Evolutionary conservation across 257 asterid species (phyloP), one percentile per base, ranked within the genome.

Genomic region (Nicotiana obtusifolia): DNA sequence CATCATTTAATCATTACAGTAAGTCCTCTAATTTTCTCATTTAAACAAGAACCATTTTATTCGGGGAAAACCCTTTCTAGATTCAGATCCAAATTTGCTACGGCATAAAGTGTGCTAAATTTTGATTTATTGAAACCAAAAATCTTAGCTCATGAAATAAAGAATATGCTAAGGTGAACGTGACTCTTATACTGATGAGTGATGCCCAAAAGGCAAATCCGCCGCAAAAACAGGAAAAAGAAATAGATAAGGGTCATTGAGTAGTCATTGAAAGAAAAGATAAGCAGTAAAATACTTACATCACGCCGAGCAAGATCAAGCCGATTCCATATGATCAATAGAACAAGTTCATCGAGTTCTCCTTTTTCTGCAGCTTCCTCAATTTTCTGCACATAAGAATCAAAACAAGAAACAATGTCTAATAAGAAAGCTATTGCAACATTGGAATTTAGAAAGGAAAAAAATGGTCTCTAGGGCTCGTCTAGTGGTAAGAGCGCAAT

Each of bases 351-450:
- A 83, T 69, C 85, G 60, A 95, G 92, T 86, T 95, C 98, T 59
- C 97, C 99, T 89, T 85, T 95, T 90, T 92, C 97, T 75, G 97
- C 97, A 81, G 99, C 97, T 88, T 94, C 97, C 90, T 91, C 95
- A 81, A 95, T 94, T 92, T 91, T 95, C 99, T 95, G 93, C 89
- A 88, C 61, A 81, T 41, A 82, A 64, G 78, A 26, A 81, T 80
- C 44, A 22, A 53, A 79, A 64, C 10, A 56, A 24, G 54, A 13
- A 62, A 66, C 59, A 31, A 49, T 49, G 41, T 75, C 62, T 44
- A 75, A 75, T 75, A 49, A 24, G 44, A 8, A 75, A 75, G 37
- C 80, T 49, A 75, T 49, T 17, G 26, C 9, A 49, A 47, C 7
- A 24, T 24, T 13, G 61, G 1, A 73, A 26, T 47, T 22, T 69